Evolutionary conservation across 495 filamentous ascomycete species (phyloP), one percentile per base, ranked within the genome.

Genomic region (Jackrogersella minutella): DNA sequence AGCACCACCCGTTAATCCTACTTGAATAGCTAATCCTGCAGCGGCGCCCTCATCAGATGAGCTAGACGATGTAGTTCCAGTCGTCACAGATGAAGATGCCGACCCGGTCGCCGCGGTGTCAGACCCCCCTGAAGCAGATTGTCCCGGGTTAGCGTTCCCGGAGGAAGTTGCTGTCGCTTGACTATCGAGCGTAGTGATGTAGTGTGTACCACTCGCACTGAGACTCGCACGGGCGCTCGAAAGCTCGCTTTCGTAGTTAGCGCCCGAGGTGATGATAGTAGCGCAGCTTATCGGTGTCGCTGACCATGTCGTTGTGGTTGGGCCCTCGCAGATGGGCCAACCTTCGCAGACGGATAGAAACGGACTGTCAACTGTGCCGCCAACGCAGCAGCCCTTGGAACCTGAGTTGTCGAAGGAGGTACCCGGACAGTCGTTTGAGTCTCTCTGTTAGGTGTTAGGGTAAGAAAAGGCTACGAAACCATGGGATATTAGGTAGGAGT

Each of bases 371-470:
- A 50, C 21, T 0, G 13, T 51, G n/a, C 57, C 57, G 43, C 43
- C 57, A 8, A 60, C 57, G 33, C 57, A 60, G 24, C 57, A 60
- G 1, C 57, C 57, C 1, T 13, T 40, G n/a, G 7, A 6, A 8
- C 6, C 13, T 8, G 0, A 9, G 3, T 37, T 16, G 2, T 13
- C 30, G 56, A 60, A 60, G 0, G 2, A 7, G 7, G 26, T 33
- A 1, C 57, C 57, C 8, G 43, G 44, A 8, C 57, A 60, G 43
- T 51, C 19, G 8, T 58, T 11, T 5, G 16, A 11, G 21, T 40
- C 44, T 37, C 43, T n/a, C 9, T 47, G n/a, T 39, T 16, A 19
- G 19, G 0, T 26, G 51, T 54, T 40, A 52, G 31, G 3, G 9
- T 14, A 28, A 9, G 17, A 24, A 8, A 19, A 9, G 13, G 9